Percentiles rank a stretch among this genome's conserved stretches.
Conservation (phyloP, 2,329 filamentous ascomycete species). For the Ascocoryne sarcoides region DNA sequence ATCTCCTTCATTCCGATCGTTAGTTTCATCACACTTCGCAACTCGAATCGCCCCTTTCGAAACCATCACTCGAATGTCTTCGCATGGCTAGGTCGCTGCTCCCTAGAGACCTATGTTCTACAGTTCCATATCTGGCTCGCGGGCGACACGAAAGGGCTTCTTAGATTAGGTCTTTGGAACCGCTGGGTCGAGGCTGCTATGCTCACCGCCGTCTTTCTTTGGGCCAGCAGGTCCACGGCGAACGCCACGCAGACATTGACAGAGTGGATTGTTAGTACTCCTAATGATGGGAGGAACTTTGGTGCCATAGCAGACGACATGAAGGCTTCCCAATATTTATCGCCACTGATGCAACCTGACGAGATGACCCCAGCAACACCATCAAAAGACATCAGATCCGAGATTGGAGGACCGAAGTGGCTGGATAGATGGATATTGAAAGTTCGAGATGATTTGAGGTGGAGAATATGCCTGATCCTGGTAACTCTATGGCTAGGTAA, state of each 20-base stretch:
- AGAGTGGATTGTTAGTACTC: conserved; percentile 29
- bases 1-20: conserved; percentile 46
- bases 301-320: background rate
- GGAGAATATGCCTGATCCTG: conserved; percentile 9
- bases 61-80: conserved; percentile 38
- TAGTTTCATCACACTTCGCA: conserved; percentile 43
- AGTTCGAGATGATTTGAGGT: conserved; percentile 6
- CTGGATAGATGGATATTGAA: background rate
- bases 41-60: conserved; percentile 34
- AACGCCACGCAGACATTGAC: conserved; percentile 32
- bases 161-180: conserved; percentile 30
- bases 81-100: conserved; percentile 45
- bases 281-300: background rate
- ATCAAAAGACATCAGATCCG: conserved; percentile 11
- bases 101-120: conserved; percentile 50
- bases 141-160: conserved; percentile 44
- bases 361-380: background rate
- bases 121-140: conserved; percentile 55
- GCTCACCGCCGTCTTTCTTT: conserved; percentile 35
- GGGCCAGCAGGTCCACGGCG: conserved; percentile 32
- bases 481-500: conserved; percentile 14
- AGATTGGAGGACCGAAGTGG: conserved; percentile 11
- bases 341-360: background rate
- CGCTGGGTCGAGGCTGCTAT: conserved; percentile 31
- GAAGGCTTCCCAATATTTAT: conserved; percentile 7